These are phyloP conservation scores for Westerdykella ornata DNA, from an alignment of 2,329 filamentous ascomycete species.

Conservation along the genomic window DNA sequence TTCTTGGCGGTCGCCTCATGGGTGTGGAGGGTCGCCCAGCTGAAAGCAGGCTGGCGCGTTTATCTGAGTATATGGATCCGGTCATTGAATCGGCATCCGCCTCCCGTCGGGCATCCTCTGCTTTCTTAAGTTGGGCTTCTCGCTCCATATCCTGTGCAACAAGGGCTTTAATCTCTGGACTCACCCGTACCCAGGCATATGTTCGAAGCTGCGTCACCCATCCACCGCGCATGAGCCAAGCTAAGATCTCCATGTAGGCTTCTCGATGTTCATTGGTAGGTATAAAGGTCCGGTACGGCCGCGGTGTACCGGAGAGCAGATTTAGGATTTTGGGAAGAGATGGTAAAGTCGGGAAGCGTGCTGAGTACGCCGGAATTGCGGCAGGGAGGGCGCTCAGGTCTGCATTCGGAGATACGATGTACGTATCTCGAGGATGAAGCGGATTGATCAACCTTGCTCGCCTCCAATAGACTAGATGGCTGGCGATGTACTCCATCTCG, in stretches of 20 bases:
- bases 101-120: slow-evolving; percentile 20
- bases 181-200: slow-evolving; percentile 81
- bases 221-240: slow-evolving; percentile 85
- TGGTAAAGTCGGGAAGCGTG: slow-evolving; percentile 75
- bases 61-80: slow-evolving; percentile 26
- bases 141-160: slow-evolving; percentile 64
- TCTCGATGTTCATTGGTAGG: slow-evolving; percentile 82
- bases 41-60: slow-evolving; percentile 27
- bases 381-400: slow-evolving; percentile 64
- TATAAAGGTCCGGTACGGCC: slow-evolving; percentile 75
- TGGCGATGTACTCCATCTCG: slow-evolving; percentile 80
- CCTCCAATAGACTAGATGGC: slow-evolving; percentile 94
- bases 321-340: slow-evolving; percentile 82
- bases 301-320: slow-evolving; percentile 69
- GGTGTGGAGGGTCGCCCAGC: slow-evolving; percentile 25
- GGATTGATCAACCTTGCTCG: slow-evolving; percentile 87
- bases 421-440: slow-evolving; percentile 80
- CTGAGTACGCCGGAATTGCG: slow-evolving; percentile 66
- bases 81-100: slow-evolving; percentile 28
- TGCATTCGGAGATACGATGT: slow-evolving; percentile 86
- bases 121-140: slow-evolving; percentile 28
- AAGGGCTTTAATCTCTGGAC: slow-evolving; percentile 73
- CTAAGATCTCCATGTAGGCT: slow-evolving; percentile 82
- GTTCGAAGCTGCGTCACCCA: slow-evolving; percentile 93
- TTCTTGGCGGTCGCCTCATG: slow-evolving; percentile 15